Percentiles rank a stretch among this genome's conserved stretches.
Evolutionary conservation across 768 basidiomycete genomes (phyloP).

Genomic region (Termitomyces sp.): DNA sequence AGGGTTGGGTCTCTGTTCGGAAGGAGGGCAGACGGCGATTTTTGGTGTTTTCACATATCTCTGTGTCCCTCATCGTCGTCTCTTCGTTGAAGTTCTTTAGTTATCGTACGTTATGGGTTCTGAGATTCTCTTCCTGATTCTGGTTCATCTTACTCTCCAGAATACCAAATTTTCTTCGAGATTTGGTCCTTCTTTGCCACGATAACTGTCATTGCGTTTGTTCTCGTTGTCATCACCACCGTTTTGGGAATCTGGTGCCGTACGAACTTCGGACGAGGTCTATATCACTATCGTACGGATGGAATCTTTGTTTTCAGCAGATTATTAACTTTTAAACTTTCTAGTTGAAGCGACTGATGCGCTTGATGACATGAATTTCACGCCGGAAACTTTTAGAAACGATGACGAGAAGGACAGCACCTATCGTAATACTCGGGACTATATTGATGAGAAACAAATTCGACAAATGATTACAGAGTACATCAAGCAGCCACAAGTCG

Average conservation of each 20-base stretch:
- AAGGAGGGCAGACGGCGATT: conserved; percentile 37
- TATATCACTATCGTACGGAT: conserved; percentile 45
- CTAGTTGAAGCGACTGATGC: conserved; percentile 35
- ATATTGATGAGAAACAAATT: conserved; percentile 5
- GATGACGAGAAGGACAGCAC: conserved; percentile 17
- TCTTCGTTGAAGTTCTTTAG: conserved; percentile 40
- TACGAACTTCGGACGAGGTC: conserved; percentile 49
- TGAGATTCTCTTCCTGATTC: neutral
- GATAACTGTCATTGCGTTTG: conserved; percentile 36
- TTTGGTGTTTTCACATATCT: conserved; percentile 32
- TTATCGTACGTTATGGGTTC: conserved; percentile 25
- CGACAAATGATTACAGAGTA: neutral
- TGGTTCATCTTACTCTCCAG: conserved; percentile 17
- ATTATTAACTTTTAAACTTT: neutral
- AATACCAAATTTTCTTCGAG: conserved; percentile 37
- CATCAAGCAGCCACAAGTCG: conserved; percentile 9
- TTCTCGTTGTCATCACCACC: conserved; percentile 36
- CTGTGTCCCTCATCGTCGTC: conserved; percentile 30
- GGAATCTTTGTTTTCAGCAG: neutral
- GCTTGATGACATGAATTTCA: conserved; percentile 38
- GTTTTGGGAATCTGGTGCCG: conserved; percentile 43
- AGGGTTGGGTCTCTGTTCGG: conserved; percentile 49
- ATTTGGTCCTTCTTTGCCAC: conserved; percentile 47
- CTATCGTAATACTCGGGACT: neutral
- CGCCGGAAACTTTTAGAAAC: conserved; percentile 35